Evolutionary conservation across 2,329 filamentous ascomycete species (phyloP), one percentile per base, ranked within the genome.

Genomic region (Fonsecaea nubica): DNA sequence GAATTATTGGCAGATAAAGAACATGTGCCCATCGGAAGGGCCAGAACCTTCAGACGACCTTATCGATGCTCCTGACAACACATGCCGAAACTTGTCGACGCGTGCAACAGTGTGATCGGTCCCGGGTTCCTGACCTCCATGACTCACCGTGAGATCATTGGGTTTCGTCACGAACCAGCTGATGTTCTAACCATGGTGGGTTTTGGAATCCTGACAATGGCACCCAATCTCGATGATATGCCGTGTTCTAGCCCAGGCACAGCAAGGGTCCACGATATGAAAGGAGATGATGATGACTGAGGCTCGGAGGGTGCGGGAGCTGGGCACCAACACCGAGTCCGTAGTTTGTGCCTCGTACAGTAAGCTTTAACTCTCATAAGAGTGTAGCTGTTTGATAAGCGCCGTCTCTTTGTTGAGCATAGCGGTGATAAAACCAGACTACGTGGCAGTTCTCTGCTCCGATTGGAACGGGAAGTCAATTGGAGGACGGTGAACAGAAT

Each of bases 1-100:
- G 18, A 50, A 25, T 50, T 21, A 50, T 50, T 50, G 45, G 45
- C 45, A 30, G 45, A 50, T 50, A 50, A 50, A 50, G 45, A 50
- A 50, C 45, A 25, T 50, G 45, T 25, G 45, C 21, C 9, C 21
- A 13, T 12, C 45, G 4, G 45, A 50, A 13, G 45, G 18, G 18
- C 45, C 12, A 25, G 45, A 45, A 18, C n/a, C 40, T 45, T n/a
- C 5, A 38, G 40, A 7, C 40, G 21, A 12, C 18, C 45, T 50
- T 50, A 50, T 50, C 45, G 45, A 50, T 30, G 45, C 21, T 45
- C n/a, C 18, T 50, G 45, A 50, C 45, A 25, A 13, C 45, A 30
- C 45, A 50, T 50, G 8, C 45, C 45, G 45, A 50, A 13, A 50
- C 18, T 50, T 25, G 45, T 50, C 45, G 45, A 25, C 6, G 45